phyloP scores from a whole-genome alignment of 176 grass and related monocot genomes.

The Aegilops tauschii region DNA sequence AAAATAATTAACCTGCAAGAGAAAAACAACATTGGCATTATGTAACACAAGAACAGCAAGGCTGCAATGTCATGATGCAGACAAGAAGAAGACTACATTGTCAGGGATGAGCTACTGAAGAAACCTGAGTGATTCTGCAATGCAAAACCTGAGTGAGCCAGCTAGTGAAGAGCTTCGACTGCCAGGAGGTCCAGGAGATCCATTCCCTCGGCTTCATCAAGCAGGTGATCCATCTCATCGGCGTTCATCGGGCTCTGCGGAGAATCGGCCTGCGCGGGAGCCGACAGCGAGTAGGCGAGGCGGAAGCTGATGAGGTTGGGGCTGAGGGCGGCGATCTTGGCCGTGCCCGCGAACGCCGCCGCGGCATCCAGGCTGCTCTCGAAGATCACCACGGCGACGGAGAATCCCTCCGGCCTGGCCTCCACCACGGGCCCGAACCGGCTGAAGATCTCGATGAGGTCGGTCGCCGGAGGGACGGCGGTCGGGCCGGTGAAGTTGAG shows the following conservation, averaged over 20 bases:
- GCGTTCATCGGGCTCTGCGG: not conserved
- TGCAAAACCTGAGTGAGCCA: not conserved
- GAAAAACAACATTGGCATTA: not conserved
- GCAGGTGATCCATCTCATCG: not conserved
- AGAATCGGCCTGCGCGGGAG: not conserved
- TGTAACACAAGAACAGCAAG: not conserved
- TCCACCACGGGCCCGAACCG: conserved; percentile 55
- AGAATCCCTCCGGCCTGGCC: conserved; percentile 22
- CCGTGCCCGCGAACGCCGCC: conserved; percentile 37
- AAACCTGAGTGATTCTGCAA: conserved; percentile 10
- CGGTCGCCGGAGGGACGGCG: conserved; percentile 21
- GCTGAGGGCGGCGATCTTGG: conserved; percentile 38
- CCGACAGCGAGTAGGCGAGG: conserved; percentile 33
- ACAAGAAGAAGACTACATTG: not conserved
- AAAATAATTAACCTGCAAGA: not conserved
- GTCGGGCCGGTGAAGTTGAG: conserved; percentile 35
- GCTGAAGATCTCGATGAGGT: conserved; percentile 51
- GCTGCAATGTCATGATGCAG: not conserved
- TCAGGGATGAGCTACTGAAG: not conserved
- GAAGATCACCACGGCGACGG: conserved; percentile 46
- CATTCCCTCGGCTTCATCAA: not conserved
- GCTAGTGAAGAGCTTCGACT: not conserved
- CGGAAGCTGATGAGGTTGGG: conserved; percentile 37
- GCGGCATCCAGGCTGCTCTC: conserved; percentile 44
- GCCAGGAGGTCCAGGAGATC: no score